Evolutionary conservation across 805 yeast genomes (phyloP).

Genomic region (Danielia oregonensis): DNA sequence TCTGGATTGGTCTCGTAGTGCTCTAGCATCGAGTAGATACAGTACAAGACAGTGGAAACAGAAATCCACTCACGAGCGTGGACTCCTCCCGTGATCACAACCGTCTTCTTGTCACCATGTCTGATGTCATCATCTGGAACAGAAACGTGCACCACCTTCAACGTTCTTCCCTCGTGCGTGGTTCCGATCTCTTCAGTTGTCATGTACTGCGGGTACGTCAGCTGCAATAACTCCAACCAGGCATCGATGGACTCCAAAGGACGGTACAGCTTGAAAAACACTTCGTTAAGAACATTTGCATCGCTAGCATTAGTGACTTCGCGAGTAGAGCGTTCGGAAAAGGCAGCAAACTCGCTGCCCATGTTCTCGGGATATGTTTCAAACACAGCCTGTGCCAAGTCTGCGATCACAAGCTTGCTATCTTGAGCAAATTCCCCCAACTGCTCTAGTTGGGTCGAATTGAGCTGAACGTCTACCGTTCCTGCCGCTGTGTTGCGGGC

Average conservation of each 20-base stretch:
- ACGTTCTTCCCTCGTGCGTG: constrained; percentile 70
- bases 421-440: constrained; percentile 19
- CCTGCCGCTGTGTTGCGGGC: constrained; percentile 34
- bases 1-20: constrained; percentile 28
- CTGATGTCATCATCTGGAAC: constrained; percentile 36
- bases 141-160: constrained; percentile 63
- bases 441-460: constrained; percentile 10
- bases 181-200: constrained; percentile 65
- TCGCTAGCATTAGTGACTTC: constrained; percentile 1
- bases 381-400: constrained; percentile 52
- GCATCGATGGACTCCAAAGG: constrained; percentile 63
- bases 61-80: constrained; percentile 93
- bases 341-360: not conserved
- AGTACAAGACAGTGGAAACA: constrained; percentile 63
- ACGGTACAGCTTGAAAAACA: constrained; percentile 69
- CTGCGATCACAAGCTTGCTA: constrained; percentile 44
- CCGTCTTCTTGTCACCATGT: constrained; percentile 48
- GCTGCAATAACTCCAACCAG: constrained; percentile 63
- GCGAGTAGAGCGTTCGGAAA: constrained; percentile 4
- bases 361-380: constrained; percentile 48
- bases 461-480: constrained; percentile 46
- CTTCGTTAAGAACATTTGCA: constrained; percentile 29
- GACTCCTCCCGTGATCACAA: constrained; percentile 77
- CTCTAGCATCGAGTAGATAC: constrained; percentile 35
- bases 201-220: constrained; percentile 63